Evolutionary conservation across 495 filamentous ascomycete genomes (phyloP), one percentile per base, ranked within the genome.

Genomic region (Neohortaea acidophila): DNA sequence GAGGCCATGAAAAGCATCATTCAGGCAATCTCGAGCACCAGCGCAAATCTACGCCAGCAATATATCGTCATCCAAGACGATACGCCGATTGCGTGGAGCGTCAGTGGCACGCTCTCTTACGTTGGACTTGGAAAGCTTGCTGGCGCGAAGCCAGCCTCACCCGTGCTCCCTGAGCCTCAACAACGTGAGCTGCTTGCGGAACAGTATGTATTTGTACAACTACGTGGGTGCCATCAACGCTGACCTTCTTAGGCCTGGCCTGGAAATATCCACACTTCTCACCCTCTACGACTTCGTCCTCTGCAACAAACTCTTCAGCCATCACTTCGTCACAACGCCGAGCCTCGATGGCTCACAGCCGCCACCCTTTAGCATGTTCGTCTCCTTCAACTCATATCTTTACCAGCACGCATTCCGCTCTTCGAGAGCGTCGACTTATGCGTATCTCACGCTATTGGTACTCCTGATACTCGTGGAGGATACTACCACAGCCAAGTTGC

Each of bases 61-160:
- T 96, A 94, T 59, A 62, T 94, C 45, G 74, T 79, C n/a, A 72
- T 96, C 30, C 79, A 91, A 51, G 84, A 97, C 38, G 89, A 97
- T 53, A 58, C 86, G 18, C 84, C 85, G 0, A 85, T 93, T 55
- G 84, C 80, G 24, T 97, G 91, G 91, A 79, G 71, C 14, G 54
- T 94, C 41, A 68, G 73, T 24, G 77, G 67, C 48, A 84, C 92
- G 7, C 57, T 97, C 41, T 73, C 66, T 41, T 87, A 84, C 65
- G 76, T 96, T 41, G 86, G 89, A 15, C 66, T 97, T 18, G 77
- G 84, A 0, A 68, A 70, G 23, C 72, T 94, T 22, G 65, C 83
- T 7, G 74, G 75, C 21, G 66, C 74, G 27, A 77, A 72, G 49
- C 31, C 79, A 2, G 62, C 74, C 5, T 66, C 71, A 20, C 73